Evolutionary conservation across 176 grass and related monocot species (phyloP), one percentile per base, ranked within the genome.

Genomic region (Elaeis guineensis): DNA sequence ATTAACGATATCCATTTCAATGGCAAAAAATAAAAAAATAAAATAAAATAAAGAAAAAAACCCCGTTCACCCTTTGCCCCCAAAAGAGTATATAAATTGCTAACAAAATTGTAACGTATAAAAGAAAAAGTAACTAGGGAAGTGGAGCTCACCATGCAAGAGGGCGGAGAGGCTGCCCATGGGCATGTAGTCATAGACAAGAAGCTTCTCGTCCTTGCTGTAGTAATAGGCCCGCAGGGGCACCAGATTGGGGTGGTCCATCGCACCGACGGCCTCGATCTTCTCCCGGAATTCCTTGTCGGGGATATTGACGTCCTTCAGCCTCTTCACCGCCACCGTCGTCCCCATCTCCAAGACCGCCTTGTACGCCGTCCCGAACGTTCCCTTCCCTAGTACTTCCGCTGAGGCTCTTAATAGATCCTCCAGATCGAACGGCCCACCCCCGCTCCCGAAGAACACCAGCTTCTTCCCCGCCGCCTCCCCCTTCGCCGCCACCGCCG

Each of bases 301-400:
- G 18, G 76, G 81, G 2, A 97, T 75, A 60, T 85, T 80, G 62
- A 98, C 93, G 72, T 98, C 93, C 78, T 97, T 98, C 55, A 98
- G 87, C 0, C 93, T 72, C 77, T 98, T 98, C 77, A 98, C 93
- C 17, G 84, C 84, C 63, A 98, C 87, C 17, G 81, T 73, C 4
- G 82, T 59, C 61, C 93, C 87, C 53, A 74, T 85, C 78, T 98
- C 93, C 65, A 98, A 83, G 70, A 92, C 84, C 2, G 93, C 93
- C 77, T 98, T 98, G 93, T 98, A 98, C 61, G 93, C 87, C 62
- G 93, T 98, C 29, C 93, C 93, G 77, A 98, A 98, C 48, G 93
- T 89, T 39, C 91, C 91, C 69, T 95, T 95, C 56, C 91, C 91
- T 30, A 95, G 72, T 55, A 91, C 88, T 79, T 91, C 88, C 57